These are phyloP conservation scores for Erodium texanum DNA, from an alignment of 441 rosid genomes.

Conservation along the genomic window DNA sequence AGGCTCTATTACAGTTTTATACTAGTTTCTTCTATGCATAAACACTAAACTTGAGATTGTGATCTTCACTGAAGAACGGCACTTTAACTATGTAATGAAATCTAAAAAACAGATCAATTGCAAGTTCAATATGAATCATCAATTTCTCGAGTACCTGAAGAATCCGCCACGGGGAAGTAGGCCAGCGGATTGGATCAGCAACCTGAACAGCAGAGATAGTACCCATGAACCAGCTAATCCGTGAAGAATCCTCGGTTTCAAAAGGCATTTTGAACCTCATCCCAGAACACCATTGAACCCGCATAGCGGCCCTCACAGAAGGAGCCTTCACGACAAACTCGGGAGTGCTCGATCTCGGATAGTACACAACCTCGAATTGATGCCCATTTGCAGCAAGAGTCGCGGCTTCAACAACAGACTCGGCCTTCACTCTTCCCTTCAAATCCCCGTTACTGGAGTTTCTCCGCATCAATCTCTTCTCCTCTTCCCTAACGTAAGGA, in stretches of 20 bases:
- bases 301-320: conserved; percentile 58
- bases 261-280: conserved; percentile 98
- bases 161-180: conserved; percentile 87
- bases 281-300: conserved; percentile 77
- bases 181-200: conserved; percentile 75
- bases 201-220: conserved; percentile 75
- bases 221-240: conserved; percentile 98
- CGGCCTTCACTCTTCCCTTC: conserved; percentile 48
- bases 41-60: not conserved
- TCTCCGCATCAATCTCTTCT: conserved; percentile 31
- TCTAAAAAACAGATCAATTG: too few relatives aligned
- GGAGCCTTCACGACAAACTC: conserved; percentile 77
- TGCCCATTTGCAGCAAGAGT: conserved; percentile 56
- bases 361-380: conserved; percentile 75
- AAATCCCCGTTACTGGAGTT: conserved; percentile 22
- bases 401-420: conserved; percentile 70
- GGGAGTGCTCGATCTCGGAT: conserved; percentile 73
- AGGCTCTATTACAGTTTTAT: too few relatives aligned
- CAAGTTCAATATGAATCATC: not conserved
- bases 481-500: conserved; percentile 42
- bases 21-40: not conserved
- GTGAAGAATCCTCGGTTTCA: conserved; percentile 83
- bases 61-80: not conserved
- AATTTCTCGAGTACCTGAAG: conserved; percentile 56
- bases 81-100: too few relatives aligned